Evolutionary conservation across 257 asterid genomes (phyloP).

Genomic region (Forsythia suspensa): DNA sequence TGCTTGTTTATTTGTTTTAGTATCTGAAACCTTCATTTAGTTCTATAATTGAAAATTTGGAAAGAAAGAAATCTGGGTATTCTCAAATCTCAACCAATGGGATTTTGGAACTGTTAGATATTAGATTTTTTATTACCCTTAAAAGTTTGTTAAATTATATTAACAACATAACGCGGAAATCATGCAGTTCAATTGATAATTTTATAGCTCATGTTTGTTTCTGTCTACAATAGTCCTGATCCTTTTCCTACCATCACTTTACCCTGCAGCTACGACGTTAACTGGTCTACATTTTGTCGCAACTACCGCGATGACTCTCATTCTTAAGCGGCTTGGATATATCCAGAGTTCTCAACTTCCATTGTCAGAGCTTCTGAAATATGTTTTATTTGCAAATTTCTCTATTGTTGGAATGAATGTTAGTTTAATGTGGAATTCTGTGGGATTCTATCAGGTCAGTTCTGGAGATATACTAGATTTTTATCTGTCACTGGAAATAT

Average conservation of each 20-base stretch:
- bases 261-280: constrained; percentile 62
- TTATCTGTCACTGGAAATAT: background rate
- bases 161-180: background rate
- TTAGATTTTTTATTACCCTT: background rate
- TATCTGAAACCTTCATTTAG: background rate
- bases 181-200: background rate
- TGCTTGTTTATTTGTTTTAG: background rate
- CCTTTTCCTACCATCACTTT: constrained; percentile 5
- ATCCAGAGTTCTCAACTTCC: constrained; percentile 62
- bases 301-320: constrained; percentile 53
- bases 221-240: constrained; percentile 3
- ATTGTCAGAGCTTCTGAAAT: constrained; percentile 48
- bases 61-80: background rate
- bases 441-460: constrained; percentile 75
- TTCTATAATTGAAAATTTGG: background rate
- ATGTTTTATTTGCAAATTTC: constrained; percentile 59
- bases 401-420: constrained; percentile 80
- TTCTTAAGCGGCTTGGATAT: constrained; percentile 54
- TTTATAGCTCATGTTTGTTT: constrained; percentile 6
- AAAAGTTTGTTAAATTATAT: background rate
- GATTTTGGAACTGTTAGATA: background rate
- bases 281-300: constrained; percentile 71
- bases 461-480: background rate
- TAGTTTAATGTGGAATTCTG: constrained; percentile 78
- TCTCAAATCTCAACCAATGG: background rate